Conservation (phyloP, 768 basidiomycete species). For the Crassisporium funariophilum region DNA sequence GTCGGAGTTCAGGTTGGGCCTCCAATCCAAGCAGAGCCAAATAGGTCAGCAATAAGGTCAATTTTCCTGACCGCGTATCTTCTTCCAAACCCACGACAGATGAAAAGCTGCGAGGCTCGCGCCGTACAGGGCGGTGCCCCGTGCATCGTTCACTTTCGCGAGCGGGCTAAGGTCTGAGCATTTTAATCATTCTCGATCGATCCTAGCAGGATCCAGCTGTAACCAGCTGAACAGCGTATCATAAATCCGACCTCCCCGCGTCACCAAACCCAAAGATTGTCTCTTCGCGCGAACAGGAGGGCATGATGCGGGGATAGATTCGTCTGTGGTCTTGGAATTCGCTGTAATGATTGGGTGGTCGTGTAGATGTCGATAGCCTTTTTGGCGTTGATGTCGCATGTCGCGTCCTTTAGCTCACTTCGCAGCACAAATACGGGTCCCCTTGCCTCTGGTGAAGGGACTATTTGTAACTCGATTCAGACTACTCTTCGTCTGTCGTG, state of each 20-base stretch:
- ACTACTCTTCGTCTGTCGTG: conserved; percentile 67
- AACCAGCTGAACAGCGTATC: conserved; percentile 65
- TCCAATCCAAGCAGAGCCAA: too few species aligned
- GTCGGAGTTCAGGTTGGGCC: too few species aligned
- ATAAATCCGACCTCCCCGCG: conserved; percentile 51
- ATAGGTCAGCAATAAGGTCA: too few species aligned
- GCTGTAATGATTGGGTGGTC: conserved; percentile 56
- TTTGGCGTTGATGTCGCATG: conserved; percentile 7
- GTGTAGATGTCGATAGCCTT: conserved; percentile 9
- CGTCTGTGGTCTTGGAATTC: conserved; percentile 57
- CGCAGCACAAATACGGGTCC: conserved; percentile 48
- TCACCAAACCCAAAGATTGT: conserved; percentile 42
- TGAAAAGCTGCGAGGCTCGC: conserved; percentile 73
- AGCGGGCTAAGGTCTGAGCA: conserved; percentile 87
- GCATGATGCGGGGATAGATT: conserved; percentile 28
- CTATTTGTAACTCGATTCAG: conserved; percentile 59
- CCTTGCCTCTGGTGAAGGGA: conserved; percentile 9
- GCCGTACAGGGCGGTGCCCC: conserved; percentile 44
- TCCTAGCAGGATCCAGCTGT: conserved; percentile 63
- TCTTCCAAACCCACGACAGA: conserved; percentile 28
- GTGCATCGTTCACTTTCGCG: conserved; percentile 41
- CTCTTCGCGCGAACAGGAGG: conserved; percentile 32
- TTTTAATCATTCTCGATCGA: conserved; percentile 63
- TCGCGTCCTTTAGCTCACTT: conserved; percentile 67
- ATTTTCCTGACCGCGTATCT: not conserved